Conservation (phyloP, 1,284 basidiomycete genomes). For the Ceratobasidium sp. region DNA sequence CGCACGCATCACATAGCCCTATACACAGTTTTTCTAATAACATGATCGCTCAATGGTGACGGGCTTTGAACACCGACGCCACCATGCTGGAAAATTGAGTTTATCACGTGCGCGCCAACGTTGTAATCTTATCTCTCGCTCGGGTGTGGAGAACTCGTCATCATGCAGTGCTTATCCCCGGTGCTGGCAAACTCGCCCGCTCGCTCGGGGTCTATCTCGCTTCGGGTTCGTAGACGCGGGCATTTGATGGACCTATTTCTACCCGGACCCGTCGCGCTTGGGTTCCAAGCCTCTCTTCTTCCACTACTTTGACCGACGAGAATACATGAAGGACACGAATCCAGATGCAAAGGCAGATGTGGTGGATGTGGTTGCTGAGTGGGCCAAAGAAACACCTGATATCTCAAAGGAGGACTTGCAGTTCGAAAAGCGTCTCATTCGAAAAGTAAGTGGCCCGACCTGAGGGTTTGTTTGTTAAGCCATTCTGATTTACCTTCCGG, state of each 20-base stretch:
- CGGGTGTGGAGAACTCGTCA: constrained; percentile 5
- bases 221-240: neutral
- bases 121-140: constrained; percentile 3
- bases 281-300: neutral
- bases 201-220: neutral
- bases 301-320: neutral
- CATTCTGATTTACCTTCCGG: neutral
- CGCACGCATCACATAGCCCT: too few relatives aligned
- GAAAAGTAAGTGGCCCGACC: constrained; percentile 16
- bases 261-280: neutral
- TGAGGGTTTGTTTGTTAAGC: neutral
- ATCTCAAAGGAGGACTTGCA: constrained; percentile 29
- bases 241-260: neutral
- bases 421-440: constrained; percentile 37
- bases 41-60: too few relatives aligned
- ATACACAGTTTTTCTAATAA: too few relatives aligned
- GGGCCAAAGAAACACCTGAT: neutral
- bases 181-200: neutral
- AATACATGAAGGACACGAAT: constrained; percentile 6
- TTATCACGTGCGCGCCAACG: constrained; percentile 9
- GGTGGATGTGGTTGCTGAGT: neutral
- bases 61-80: too few relatives aligned
- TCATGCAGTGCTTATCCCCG: neutral
- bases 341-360: neutral
- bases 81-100: neutral